Evolutionary conservation across 2,329 filamentous ascomycete genomes (phyloP), one percentile per base, ranked within the genome.

Genomic region (Colletotrichum abscissum): DNA sequence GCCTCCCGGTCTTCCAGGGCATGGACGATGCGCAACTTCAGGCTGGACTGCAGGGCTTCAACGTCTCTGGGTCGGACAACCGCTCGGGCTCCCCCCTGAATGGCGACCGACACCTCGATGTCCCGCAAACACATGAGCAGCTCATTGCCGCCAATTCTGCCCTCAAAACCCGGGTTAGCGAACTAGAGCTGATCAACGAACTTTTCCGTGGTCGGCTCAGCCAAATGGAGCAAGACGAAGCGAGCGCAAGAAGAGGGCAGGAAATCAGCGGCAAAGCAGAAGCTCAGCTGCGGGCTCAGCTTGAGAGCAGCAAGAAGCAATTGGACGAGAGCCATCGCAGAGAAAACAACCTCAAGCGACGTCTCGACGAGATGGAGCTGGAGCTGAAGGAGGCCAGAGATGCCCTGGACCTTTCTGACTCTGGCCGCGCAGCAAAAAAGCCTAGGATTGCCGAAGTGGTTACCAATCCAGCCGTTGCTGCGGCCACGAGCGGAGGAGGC

Each of bases 141-240:
- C 89, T 97, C 28, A 86, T 95, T 65, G 92, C 93, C 1, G 90
- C 92, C 74, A 98, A 97, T 81, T 94, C 94, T 5, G 93, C 92
- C 63, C 88, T 98, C n/a, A 97, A 97, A 85, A 99, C 97, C 0
- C 92, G 97, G 55, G 96, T 99, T 42, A 97, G 93, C 77, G 97
- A 99, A 82, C 89, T 99, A 28, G 97, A 99, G 81, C 90, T 99
- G 65, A 98, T 99, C 86, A 98, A 95, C 78, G 93, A 94, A 79
- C 86, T 95, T 57, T 95, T 95, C 82, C 88, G 92, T 63, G 92
- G 92, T 49, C 90, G 93, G 12, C 91, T 98, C 82, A 91, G 80
- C 88, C 93, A 97, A 80, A 87, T 97, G 14, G 94, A 97, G 80
- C 90, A 92, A 76, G 93, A 93, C 79, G 94, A 96, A 80, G 90